Evolutionary conservation across 139 green algal species (phyloP).

Genomic region (Tetradesmus obliquus): DNA sequence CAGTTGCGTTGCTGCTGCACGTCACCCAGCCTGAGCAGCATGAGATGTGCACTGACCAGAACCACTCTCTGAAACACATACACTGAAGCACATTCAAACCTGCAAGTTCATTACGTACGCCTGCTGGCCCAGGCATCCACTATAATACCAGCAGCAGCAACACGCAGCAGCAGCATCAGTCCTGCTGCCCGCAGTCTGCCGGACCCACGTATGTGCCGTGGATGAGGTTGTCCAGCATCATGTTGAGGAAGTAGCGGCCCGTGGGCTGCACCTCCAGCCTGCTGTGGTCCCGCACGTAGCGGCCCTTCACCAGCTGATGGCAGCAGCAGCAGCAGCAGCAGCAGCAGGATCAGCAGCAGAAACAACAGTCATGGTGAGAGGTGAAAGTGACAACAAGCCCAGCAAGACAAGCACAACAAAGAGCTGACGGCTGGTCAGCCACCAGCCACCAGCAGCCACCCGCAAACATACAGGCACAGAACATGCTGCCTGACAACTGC

Average conservation of each 20-base stretch:
- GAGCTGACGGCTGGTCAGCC: background rate
- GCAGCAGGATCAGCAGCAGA: background rate
- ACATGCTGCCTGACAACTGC: no score
- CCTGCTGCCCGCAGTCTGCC: constrained; percentile 28
- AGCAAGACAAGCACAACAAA: background rate
- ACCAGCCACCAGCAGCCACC: no score
- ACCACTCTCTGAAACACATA: no score
- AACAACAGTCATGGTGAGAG: background rate
- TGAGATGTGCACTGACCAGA: no score
- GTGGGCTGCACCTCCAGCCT: constrained; percentile 51
- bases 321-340: constrained; percentile 4
- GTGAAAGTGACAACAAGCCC: background rate
- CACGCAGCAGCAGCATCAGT: background rate
- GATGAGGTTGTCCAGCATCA: constrained; percentile 47
- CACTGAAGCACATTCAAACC: no score
- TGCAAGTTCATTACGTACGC: no score
- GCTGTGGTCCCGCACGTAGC: constrained; percentile 48
- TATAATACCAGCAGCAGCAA: background rate
- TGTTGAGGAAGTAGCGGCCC: constrained; percentile 53
- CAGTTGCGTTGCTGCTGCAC: no score
- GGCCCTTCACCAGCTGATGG: constrained; percentile 41
- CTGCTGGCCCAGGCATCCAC: background rate
- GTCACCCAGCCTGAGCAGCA: no score
- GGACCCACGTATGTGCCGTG: constrained; percentile 35
- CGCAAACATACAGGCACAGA: no score